Conservation (phyloP, 225 moss, liverwort and hornwort species). For the Takakia lepidozioides region DNA sequence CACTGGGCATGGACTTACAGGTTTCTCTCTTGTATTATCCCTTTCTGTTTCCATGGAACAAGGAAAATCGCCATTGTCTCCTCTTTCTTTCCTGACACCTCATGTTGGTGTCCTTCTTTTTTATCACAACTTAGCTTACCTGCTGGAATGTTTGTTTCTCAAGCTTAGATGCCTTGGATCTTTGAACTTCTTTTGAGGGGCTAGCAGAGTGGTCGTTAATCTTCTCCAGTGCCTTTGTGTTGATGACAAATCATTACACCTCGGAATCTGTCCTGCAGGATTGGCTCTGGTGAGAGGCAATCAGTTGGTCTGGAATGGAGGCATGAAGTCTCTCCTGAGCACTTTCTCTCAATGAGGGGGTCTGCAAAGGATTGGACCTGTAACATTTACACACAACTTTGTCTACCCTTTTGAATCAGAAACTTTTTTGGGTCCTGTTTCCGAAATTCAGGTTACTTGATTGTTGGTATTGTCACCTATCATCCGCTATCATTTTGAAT, state of each 20-base stretch:
- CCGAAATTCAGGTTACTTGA: too few relatives aligned
- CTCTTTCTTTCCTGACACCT: not conserved
- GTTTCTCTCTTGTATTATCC: conserved; percentile 9
- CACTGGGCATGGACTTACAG: conserved; percentile 58
- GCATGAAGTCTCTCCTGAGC: conserved; percentile 47
- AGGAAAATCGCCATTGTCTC: too few relatives aligned
- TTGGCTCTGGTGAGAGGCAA: conserved; percentile 29
- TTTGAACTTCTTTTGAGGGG: too few relatives aligned
- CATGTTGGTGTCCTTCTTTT: not conserved
- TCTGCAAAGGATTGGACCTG: conserved; percentile 31
- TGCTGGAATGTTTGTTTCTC: not conserved
- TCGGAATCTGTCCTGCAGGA: conserved; percentile 21
- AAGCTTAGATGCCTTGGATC: not conserved
- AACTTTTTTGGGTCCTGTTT: not conserved
- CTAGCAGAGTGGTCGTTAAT: too few relatives aligned
- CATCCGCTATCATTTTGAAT: too few relatives aligned
- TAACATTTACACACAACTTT: conserved; percentile 43
- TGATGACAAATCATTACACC: too few relatives aligned
- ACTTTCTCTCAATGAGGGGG: conserved; percentile 43
- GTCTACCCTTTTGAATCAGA: conserved; percentile 20
- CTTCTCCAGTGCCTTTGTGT: too few relatives aligned
- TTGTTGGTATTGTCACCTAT: too few relatives aligned
- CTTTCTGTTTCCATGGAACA: too few relatives aligned
- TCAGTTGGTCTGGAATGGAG: conserved; percentile 66
- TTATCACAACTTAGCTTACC: not conserved